phyloP scores from a whole-genome alignment of 495 filamentous ascomycete genomes.

The Hypoxylon fuscum region DNA sequence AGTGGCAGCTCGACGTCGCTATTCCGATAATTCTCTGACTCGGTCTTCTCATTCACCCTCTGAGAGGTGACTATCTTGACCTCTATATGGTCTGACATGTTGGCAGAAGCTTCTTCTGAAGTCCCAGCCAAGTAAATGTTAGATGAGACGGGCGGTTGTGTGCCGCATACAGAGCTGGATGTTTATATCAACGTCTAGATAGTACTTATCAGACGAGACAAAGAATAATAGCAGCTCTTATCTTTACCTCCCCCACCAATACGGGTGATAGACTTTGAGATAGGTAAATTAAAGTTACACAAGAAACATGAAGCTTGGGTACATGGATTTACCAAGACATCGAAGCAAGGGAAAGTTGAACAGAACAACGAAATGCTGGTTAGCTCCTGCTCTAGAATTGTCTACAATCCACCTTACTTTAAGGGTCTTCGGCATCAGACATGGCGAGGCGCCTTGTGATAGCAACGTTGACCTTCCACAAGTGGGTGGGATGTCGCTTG shows the following conservation, averaged over 20 bases:
- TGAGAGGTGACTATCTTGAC: conserved; percentile 9
- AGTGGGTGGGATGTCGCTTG: neutral
- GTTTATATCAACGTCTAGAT: conserved; percentile 3
- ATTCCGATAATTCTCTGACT: conserved; percentile 6
- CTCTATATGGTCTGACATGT: conserved; percentile 17
- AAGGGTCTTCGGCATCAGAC: conserved; percentile 12
- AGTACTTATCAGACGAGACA: neutral
- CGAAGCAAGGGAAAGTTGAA: neutral
- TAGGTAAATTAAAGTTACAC: neutral
- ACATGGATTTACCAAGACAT: neutral
- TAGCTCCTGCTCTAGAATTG: too few species aligned
- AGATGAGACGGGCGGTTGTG: neutral
- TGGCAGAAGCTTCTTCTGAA: neutral
- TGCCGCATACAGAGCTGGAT: neutral
- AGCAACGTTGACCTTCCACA: conserved; percentile 23
- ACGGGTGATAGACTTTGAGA: neutral
- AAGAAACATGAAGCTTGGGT: neutral
- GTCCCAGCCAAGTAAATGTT: neutral
- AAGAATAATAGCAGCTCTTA: neutral
- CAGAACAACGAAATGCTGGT: neutral
- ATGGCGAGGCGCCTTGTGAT: neutral
- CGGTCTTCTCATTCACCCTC: conserved; percentile 16
- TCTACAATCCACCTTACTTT: neutral
- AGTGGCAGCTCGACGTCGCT: conserved; percentile 23
- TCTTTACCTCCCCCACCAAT: neutral